phyloP scores from a whole-genome alignment of 2,329 filamentous ascomycete genomes.

The Sphaerulina vaccinii region DNA sequence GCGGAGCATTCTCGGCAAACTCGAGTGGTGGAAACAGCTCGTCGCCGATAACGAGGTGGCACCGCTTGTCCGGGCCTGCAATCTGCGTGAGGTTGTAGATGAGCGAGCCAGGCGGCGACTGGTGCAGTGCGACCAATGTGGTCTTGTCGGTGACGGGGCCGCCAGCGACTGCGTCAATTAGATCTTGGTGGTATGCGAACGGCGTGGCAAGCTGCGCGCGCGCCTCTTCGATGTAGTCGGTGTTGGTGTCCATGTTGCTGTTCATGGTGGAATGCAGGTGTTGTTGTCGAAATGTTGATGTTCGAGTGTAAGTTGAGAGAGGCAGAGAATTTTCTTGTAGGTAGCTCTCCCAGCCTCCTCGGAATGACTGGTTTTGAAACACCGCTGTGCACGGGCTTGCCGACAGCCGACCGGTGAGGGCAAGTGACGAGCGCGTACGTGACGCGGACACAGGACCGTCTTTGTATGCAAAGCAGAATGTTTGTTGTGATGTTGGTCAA shows the following conservation, averaged over 20 bases:
- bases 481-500: no score
- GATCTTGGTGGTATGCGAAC: constrained; percentile 12
- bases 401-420: no score
- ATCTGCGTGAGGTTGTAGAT: constrained; percentile 6
- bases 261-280: not conserved
- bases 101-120: constrained; percentile 1
- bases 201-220: constrained; percentile 4
- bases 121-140: constrained; percentile 17
- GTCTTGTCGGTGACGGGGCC: constrained; percentile 9
- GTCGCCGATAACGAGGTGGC: constrained; percentile 2
- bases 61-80: constrained; percentile 11
- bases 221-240: constrained; percentile 13
- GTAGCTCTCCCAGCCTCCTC: no score
- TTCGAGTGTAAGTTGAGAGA: not conserved
- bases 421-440: not conserved
- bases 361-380: no score
- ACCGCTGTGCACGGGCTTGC: no score
- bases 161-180: constrained; percentile 17
- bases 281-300: not conserved
- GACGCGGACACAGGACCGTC: not conserved
- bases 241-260: not conserved
- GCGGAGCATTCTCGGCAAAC: not conserved
- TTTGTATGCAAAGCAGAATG: no score
- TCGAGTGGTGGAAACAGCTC: not conserved
- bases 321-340: not conserved